Evolutionary conservation across 768 basidiomycete genomes (phyloP).

Genomic region (Psilocybe cyanescens): DNA sequence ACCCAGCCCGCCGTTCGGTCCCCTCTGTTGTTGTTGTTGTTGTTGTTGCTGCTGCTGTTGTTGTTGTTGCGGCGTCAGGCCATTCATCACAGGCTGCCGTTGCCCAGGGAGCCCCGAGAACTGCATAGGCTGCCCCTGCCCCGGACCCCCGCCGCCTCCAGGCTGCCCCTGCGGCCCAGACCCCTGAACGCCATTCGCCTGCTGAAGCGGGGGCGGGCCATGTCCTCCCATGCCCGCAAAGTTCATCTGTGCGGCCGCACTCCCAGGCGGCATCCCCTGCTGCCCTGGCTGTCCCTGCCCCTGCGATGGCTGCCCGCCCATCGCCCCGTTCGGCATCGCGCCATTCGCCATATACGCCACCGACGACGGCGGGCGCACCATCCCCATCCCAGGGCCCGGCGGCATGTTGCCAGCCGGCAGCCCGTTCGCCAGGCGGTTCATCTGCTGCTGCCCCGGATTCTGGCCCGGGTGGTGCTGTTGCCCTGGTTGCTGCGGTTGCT

Average conservation of each 20-base stretch:
- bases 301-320: constrained; percentile 18
- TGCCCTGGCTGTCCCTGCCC: constrained; percentile 1
- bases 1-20: constrained; percentile 36
- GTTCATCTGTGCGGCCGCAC: constrained; percentile 16
- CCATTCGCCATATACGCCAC: constrained; percentile 26
- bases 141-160: background rate
- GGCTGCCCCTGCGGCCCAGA: constrained; percentile 28
- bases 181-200: constrained; percentile 49
- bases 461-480: constrained; percentile 8
- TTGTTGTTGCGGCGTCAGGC: constrained; percentile 15
- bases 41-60: constrained; percentile 21
- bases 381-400: constrained; percentile 3
- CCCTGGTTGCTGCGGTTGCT: constrained; percentile 24
- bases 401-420: constrained; percentile 10
- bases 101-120: constrained; percentile 19
- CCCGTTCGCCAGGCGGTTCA: constrained; percentile 21
- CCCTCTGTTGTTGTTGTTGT: constrained; percentile 39
- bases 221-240: constrained; percentile 32
- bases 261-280: constrained; percentile 21
- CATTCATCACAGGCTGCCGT: constrained; percentile 21
- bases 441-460: constrained; percentile 4
- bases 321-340: constrained; percentile 28
- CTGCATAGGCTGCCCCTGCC: constrained; percentile 17
- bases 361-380: constrained; percentile 17
- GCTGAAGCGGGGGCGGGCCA: constrained; percentile 17